These are phyloP conservation scores for Phytophthora europaea DNA, from an alignment of 352 stramenopile species.

Conservation along the genomic window DNA sequence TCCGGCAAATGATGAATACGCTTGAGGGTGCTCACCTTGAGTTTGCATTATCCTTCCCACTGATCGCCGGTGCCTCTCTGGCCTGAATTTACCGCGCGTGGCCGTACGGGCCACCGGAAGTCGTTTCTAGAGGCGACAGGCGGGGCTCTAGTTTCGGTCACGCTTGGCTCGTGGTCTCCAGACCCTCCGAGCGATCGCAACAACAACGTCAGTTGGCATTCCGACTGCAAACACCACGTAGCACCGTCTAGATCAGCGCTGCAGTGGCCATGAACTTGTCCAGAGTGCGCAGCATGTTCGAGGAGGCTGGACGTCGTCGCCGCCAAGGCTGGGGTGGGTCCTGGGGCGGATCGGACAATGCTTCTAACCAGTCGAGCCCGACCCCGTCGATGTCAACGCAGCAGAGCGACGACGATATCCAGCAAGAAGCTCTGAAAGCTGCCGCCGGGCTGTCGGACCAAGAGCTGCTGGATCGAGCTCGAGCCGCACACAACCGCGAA, in stretches of 20 bases:
- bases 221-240: not conserved
- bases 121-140: not conserved
- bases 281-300: constrained; percentile 15
- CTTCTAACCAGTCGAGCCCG: not conserved
- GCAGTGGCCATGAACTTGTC: not conserved
- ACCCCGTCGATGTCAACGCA: constrained; percentile 12
- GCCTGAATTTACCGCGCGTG: not conserved
- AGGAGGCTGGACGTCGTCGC: constrained; percentile 10
- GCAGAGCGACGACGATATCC: constrained; percentile 30
- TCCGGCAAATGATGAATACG: constrained; percentile 1
- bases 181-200: not conserved
- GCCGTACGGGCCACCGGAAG: not conserved
- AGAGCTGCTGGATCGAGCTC: constrained; percentile 30
- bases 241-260: not conserved
- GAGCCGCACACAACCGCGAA: constrained; percentile 14
- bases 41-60: not conserved
- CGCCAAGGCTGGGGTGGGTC: constrained; percentile 3
- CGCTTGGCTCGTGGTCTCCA: not conserved
- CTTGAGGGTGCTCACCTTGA: not conserved
- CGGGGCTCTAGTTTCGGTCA: not conserved
- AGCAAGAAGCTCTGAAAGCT: not conserved
- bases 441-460: constrained; percentile 6
- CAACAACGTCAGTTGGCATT: not conserved
- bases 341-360: constrained; percentile 5
- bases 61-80: not conserved